These are phyloP conservation scores for Datisca glomerata DNA, from an alignment of 306 rosid genomes.

Conservation along the genomic window DNA sequence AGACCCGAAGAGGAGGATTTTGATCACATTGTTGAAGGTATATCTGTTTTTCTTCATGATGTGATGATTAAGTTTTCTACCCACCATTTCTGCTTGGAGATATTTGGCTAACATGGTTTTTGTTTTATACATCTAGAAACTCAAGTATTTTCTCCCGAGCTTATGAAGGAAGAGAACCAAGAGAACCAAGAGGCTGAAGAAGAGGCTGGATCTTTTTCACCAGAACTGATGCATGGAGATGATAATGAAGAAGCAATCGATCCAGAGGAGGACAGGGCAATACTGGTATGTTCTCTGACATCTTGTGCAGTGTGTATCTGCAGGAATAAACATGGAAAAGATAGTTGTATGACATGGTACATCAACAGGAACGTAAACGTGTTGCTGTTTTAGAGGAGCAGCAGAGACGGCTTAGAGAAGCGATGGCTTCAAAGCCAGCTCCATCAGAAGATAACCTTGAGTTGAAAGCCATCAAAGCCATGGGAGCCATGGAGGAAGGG, in stretches of 20 bases:
- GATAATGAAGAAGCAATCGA: slow-evolving; percentile 79
- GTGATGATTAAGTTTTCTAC: background rate
- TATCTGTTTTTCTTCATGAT: slow-evolving; percentile 9
- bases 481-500: slow-evolving; percentile 97
- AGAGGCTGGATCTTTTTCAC: slow-evolving; percentile 83
- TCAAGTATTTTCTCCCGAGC: slow-evolving; percentile 61
- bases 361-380: slow-evolving; percentile 63
- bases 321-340: background rate
- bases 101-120: background rate
- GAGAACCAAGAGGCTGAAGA: slow-evolving; percentile 41
- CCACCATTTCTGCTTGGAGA: background rate
- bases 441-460: slow-evolving; percentile 78
- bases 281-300: slow-evolving; percentile 28
- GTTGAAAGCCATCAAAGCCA: slow-evolving; percentile 76
- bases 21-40: slow-evolving; percentile 46
- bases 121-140: slow-evolving; percentile 20
- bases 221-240: slow-evolving; percentile 72
- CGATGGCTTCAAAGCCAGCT: slow-evolving; percentile 68
- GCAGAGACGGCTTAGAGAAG: slow-evolving; percentile 66
- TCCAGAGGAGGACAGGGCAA: slow-evolving; percentile 88
- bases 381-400: slow-evolving; percentile 65
- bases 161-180: slow-evolving; percentile 28
- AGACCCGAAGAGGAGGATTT: slow-evolving; percentile 27
- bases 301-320: background rate
- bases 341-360: slow-evolving; percentile 5